phyloP scores from a whole-genome alignment of 2,329 filamentous ascomycete species.

The Arthrobotrys iridis region DNA sequence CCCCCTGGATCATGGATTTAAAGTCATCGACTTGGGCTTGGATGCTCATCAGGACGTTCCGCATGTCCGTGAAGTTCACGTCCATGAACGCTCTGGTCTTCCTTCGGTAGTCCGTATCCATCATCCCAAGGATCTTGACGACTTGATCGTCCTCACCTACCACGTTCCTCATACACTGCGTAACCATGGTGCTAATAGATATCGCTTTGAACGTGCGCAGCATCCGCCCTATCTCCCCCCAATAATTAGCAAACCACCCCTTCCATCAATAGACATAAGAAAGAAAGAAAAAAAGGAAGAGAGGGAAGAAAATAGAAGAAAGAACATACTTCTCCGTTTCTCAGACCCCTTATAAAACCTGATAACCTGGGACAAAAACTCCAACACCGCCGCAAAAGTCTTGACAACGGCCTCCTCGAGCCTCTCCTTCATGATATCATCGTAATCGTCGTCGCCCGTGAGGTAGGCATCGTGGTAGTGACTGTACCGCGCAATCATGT shows the following conservation, averaged over 20 bases:
- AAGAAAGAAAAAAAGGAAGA: not conserved
- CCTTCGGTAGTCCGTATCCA: slow-evolving; percentile 36
- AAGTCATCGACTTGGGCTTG: slow-evolving; percentile 41
- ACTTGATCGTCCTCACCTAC: slow-evolving; percentile 11
- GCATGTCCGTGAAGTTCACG: slow-evolving; percentile 34
- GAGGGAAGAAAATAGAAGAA: not conserved
- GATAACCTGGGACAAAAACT: slow-evolving; percentile 28
- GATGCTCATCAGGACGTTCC: slow-evolving; percentile 31
- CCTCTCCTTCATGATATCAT: slow-evolving; percentile 36
- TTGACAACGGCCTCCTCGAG: slow-evolving; percentile 27
- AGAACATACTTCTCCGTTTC: slow-evolving; percentile 27
- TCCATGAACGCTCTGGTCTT: slow-evolving; percentile 37
- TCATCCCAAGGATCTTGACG: slow-evolving; percentile 27
- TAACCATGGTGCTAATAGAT: slow-evolving; percentile 29
- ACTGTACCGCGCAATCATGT: slow-evolving; percentile 37
- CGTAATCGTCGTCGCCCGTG: slow-evolving; percentile 23
- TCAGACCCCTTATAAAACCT: slow-evolving; percentile 32
- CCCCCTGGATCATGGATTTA: slow-evolving; percentile 28
- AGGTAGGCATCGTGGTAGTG: slow-evolving; percentile 34
- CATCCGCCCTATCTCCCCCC: slow-evolving; percentile 7
- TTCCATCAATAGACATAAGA: not conserved
- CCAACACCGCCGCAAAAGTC: slow-evolving; percentile 26
- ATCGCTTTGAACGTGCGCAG: slow-evolving; percentile 33
- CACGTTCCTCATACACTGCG: slow-evolving; percentile 15
- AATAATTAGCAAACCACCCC: not conserved